phyloP scores from a whole-genome alignment of 148 eudicot species.

The Oxyria digyna region DNA sequence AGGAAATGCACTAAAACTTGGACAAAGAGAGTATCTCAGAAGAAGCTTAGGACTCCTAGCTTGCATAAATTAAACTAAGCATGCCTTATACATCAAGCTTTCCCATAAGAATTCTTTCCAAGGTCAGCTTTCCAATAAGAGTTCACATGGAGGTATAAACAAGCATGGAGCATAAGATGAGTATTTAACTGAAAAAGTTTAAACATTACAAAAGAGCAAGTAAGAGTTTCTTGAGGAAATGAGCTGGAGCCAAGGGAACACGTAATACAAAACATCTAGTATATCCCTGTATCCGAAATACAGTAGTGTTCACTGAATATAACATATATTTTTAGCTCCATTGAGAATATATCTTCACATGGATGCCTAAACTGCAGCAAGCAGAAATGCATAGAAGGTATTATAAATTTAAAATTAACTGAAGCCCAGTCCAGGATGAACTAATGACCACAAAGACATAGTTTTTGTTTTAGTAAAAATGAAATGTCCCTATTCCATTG shows the following conservation, averaged over 20 bases:
- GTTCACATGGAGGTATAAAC: not conserved
- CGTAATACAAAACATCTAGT: not conserved
- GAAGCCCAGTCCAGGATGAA: not conserved
- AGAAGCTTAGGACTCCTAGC: not conserved
- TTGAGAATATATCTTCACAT: not conserved
- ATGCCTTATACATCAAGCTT: not conserved
- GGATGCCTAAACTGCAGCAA: not conserved
- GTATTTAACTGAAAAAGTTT: not conserved
- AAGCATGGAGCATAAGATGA: not conserved
- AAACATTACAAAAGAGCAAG: not conserved
- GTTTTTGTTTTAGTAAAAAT: not conserved
- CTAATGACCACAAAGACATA: not conserved
- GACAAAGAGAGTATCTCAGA: not conserved
- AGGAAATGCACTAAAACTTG: not conserved
- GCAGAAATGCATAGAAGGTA: not conserved
- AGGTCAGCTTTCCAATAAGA: not conserved
- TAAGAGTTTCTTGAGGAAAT: not conserved
- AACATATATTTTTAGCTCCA: not conserved
- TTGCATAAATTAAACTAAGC: not conserved
- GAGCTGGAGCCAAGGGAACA: not conserved
- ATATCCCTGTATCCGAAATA: not conserved
- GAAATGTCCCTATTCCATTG: not conserved
- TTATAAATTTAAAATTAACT: not conserved
- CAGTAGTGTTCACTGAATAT: not conserved
- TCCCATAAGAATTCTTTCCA: not conserved